Conservation (phyloP, 306 rosid species). For the Pterocarpus santalinus region DNA sequence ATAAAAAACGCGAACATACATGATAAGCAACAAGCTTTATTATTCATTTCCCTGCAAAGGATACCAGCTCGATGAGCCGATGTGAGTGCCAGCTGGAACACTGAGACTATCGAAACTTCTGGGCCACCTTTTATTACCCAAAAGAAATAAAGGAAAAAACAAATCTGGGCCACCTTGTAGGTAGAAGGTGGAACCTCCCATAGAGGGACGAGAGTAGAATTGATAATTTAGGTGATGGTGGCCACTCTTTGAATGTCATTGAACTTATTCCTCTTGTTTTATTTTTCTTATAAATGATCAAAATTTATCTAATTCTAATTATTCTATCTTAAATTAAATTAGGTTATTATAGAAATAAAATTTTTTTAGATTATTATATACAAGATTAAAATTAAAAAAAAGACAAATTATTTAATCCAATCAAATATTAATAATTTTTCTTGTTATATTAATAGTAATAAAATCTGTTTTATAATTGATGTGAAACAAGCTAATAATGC, state of each 20-base stretch:
- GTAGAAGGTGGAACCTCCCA: background rate
- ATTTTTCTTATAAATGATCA: too few species aligned
- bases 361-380: too few species aligned
- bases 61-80: background rate
- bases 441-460: too few species aligned
- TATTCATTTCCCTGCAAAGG: background rate
- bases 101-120: slow-evolving; percentile 1
- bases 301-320: too few species aligned
- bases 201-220: background rate
- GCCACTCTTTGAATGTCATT: too few species aligned
- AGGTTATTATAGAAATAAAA: too few species aligned
- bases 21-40: background rate
- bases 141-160: background rate
- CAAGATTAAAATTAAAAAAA: too few species aligned
- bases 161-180: background rate
- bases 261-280: background rate
- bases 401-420: too few species aligned
- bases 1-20: too few species aligned
- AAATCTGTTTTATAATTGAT: background rate
- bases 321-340: too few species aligned
- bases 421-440: too few species aligned
- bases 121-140: background rate
- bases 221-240: background rate
- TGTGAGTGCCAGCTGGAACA: slow-evolving; percentile 49
- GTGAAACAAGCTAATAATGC: background rate